Conservation (phyloP, 129 eudicot genomes). For the Scalesia atractyloides region DNA sequence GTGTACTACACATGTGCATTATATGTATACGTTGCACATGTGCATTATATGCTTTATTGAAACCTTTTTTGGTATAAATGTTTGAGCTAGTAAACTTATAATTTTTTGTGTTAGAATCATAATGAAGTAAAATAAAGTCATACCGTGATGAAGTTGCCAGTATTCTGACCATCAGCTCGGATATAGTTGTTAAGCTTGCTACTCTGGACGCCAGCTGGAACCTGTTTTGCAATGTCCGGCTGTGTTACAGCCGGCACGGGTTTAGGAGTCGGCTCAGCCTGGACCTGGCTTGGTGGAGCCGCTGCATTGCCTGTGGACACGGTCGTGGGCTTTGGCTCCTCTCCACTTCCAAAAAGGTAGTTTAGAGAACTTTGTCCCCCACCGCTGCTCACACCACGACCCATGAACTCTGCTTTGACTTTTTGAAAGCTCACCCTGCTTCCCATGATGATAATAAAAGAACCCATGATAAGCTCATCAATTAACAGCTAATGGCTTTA, state of each 20-base stretch:
- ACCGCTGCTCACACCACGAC: slow-evolving; percentile 86
- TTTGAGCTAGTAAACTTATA: not conserved
- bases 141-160: slow-evolving; percentile 76
- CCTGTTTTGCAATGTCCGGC: slow-evolving; percentile 50
- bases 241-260: slow-evolving; percentile 40
- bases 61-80: not conserved
- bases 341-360: slow-evolving; percentile 74
- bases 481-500: not conserved
- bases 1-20: too few relatives aligned
- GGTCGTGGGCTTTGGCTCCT: slow-evolving; percentile 53
- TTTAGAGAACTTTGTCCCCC: slow-evolving; percentile 40
- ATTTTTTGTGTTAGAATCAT: not conserved
- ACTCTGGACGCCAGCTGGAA: slow-evolving; percentile 67
- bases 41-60: not conserved
- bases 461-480: slow-evolving; percentile 10
- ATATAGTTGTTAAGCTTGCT: slow-evolving; percentile 57
- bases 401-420: slow-evolving; percentile 43
- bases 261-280: slow-evolving; percentile 48
- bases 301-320: slow-evolving; percentile 25
- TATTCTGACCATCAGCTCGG: slow-evolving; percentile 84
- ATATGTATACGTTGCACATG: too few relatives aligned
- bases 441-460: slow-evolving; percentile 4
- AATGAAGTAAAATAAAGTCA: slow-evolving; percentile 12
- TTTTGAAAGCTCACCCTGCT: slow-evolving; percentile 22
- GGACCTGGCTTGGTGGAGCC: slow-evolving; percentile 29